Conservation (phyloP, 176 grass and related monocot genomes). For the Lolium rigidum region DNA sequence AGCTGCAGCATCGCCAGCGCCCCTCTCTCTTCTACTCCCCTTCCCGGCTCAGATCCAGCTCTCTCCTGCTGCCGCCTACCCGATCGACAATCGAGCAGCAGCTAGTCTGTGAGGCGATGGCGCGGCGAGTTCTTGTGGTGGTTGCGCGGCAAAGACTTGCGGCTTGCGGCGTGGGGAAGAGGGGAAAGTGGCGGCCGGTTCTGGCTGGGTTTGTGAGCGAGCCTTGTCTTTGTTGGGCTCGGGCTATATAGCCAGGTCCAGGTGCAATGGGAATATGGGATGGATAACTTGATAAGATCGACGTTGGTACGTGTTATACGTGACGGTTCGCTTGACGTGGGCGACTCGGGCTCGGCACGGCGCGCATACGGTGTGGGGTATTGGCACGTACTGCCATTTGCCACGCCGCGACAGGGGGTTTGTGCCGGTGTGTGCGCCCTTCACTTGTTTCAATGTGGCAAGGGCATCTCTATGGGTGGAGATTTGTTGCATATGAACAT, state of each 20-base stretch:
- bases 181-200: neutral
- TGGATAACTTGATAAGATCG: constrained; percentile 31
- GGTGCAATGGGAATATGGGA: neutral
- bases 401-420: neutral
- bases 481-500: too few species aligned
- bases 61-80: too few species aligned
- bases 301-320: neutral
- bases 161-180: neutral
- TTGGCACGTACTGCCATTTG: neutral
- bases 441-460: too few species aligned
- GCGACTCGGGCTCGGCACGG: neutral
- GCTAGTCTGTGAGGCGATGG: neutral
- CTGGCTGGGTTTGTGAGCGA: neutral
- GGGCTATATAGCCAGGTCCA: constrained; percentile 20
- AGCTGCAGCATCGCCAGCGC: constrained; percentile 72
- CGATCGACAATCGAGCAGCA: too few species aligned
- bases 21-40: neutral
- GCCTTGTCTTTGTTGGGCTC: neutral
- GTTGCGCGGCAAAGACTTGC: neutral
- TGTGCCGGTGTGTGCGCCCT: neutral
- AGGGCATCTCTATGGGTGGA: too few species aligned
- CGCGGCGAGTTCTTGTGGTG: neutral
- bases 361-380: neutral
- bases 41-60: neutral
- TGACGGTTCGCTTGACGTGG: neutral